phyloP scores from a whole-genome alignment of 768 basidiomycete species.

The Russula sp. region DNA sequence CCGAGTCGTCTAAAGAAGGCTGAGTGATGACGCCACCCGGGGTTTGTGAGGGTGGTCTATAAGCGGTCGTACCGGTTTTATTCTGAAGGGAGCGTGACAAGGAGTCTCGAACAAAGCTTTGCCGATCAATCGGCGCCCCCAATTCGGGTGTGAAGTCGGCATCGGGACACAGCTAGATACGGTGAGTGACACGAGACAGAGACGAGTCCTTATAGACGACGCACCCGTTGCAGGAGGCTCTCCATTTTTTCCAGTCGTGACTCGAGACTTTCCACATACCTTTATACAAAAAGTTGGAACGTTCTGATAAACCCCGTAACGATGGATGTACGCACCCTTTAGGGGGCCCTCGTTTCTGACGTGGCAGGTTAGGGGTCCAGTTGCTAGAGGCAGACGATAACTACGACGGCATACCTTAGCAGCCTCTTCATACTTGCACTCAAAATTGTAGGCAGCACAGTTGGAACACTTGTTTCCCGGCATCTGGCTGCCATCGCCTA shows the following conservation, averaged over 20 bases:
- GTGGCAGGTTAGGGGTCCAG: not conserved
- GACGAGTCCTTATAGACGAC: conserved; percentile 22
- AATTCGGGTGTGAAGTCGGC: conserved; percentile 59
- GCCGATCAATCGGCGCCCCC: conserved; percentile 45
- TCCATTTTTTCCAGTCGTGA: conserved; percentile 48
- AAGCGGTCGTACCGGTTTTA: conserved; percentile 11
- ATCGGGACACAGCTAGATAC: conserved; percentile 58
- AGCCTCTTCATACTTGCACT: conserved; percentile 68
- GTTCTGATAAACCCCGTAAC: not conserved
- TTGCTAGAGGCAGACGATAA: not conserved
- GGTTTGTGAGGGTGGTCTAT: conserved; percentile 7
- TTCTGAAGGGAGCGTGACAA: conserved; percentile 27
- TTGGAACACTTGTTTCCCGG: conserved; percentile 61
- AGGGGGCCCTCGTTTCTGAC: conserved; percentile 55
- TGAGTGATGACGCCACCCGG: not conserved
- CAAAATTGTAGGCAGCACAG: conserved; percentile 54
- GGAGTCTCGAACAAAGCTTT: conserved; percentile 35
- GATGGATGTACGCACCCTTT: conserved; percentile 47
- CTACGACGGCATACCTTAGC: conserved; percentile 50
- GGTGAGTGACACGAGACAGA: not conserved
- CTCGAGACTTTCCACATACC: conserved; percentile 42
- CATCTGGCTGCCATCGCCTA: conserved; percentile 71
- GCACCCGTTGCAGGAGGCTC: conserved; percentile 38
- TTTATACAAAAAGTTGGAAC: conserved; percentile 16
- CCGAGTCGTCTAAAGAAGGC: conserved; percentile 5